Base-by-base conservation (phyloP, 2,329 filamentous ascomycete genomes). In the Ilyonectria mors-panacis region DNA sequence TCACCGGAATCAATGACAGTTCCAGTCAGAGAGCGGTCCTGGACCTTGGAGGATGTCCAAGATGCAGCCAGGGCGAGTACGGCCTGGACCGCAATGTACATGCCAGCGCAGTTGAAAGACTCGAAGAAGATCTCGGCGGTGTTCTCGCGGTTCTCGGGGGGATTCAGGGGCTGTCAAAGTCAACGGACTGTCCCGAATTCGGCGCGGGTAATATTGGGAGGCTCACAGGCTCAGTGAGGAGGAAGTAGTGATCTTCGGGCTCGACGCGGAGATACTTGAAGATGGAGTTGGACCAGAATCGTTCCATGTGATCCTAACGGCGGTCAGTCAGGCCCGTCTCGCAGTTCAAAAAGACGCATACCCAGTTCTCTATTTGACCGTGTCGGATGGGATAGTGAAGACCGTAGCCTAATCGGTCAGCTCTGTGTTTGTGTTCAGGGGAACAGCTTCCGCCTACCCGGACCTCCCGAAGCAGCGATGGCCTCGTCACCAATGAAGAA, bases 81-180 rank as follows among this genome's bases (percentile, higher is more conserved):
- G 35, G 96, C 96, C 84, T 99, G 96, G 15, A 99, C 96, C 53
- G 96, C 96, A 80, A 99, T 99, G 84, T 99, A 99, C 72, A 99
- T 91, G 84, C 96, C 96, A 65, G 96, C 95, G 82, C 96, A 98
- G 85, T 99, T 99, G 88, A 99, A 99, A 4, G 96, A 98, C 81
- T 99, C 96, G 85, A 99, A 99, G 90, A 99, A 98, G 83, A 99
- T 99, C 82, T 99, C 96, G 81, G 96, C 96, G 28, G 96, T 98
- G 81, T 97, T 98, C 84, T 99, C 96, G 79, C 96, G 94, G 84
- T 99, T 98, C 85, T 99, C 96, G 30, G 96, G 96, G 39, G 96
- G 96, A 82, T 99, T 99, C 79, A 99, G 88, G 71, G 96, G 96
- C 93, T 97, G 63, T 63, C 44, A 19, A 15, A 15, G 53, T 71